Percentiles rank a stretch among this genome's conserved stretches.
phyloP scores from a whole-genome alignment of 2,329 filamentous ascomycete species.

The Simplicillium aogashimaense region DNA sequence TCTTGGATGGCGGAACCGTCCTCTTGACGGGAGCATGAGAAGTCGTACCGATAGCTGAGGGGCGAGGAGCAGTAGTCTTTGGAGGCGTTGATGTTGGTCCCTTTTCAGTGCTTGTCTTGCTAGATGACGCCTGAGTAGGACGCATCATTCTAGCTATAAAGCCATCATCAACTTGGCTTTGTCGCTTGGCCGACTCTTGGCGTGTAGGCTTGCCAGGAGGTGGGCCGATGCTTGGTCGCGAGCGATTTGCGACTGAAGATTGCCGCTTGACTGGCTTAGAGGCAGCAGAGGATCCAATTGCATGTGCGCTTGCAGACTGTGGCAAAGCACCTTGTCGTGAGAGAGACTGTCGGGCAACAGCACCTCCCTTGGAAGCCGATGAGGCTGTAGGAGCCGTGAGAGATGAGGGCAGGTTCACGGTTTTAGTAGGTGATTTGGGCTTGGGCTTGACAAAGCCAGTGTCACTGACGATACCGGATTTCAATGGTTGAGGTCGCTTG shows the following conservation, averaged over 20 bases:
- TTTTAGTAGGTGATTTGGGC: slow-evolving; percentile 59
- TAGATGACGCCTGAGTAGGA: slow-evolving; percentile 60
- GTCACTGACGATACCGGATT: slow-evolving; percentile 24
- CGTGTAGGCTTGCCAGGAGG: slow-evolving; percentile 44
- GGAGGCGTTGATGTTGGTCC: slow-evolving; percentile 35
- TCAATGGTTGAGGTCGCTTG: slow-evolving; percentile 34
- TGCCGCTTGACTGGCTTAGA: slow-evolving; percentile 31
- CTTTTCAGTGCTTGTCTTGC: slow-evolving; percentile 55
- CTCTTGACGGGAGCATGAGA: slow-evolving; percentile 5
- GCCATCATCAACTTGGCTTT: slow-evolving; percentile 52
- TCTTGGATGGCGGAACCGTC: slow-evolving; percentile 10
- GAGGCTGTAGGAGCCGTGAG: slow-evolving; percentile 61
- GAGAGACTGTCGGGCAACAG: slow-evolving; percentile 13
- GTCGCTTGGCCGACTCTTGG: slow-evolving; percentile 36
- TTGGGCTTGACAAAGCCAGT: slow-evolving; percentile 47
- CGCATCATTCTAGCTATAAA: slow-evolving; percentile 79
- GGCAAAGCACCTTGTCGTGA: slow-evolving; percentile 21
- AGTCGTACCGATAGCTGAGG: background rate
- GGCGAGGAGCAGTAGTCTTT: slow-evolving; percentile 19
- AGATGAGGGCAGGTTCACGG: slow-evolving; percentile 55
- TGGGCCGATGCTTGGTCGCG: slow-evolving; percentile 44
- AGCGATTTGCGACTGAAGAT: slow-evolving; percentile 31
- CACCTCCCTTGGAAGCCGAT: slow-evolving; percentile 48
- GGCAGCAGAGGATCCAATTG: slow-evolving; percentile 25
- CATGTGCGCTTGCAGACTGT: slow-evolving; percentile 16